Evolutionary conservation across 2,329 filamentous ascomycete genomes (phyloP).

Genomic region (Ophiosphaerella herpotricha): DNA sequence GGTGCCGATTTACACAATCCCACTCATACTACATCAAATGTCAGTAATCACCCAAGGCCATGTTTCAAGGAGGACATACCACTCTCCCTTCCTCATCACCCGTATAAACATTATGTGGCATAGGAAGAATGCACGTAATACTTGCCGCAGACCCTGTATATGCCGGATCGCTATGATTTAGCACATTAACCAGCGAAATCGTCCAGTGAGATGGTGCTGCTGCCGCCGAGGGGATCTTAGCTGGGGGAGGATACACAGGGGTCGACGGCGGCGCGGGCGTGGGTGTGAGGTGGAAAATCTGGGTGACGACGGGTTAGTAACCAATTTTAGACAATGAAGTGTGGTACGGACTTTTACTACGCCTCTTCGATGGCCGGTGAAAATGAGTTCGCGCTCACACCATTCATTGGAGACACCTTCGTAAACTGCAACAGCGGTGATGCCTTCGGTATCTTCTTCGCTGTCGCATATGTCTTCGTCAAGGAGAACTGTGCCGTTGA

Average conservation of each 20-base stretch:
- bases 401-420: conserved; percentile 90
- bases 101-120: conserved; percentile 84
- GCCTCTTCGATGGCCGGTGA: conserved; percentile 85
- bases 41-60: conserved; percentile 8
- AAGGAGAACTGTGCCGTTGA: conserved; percentile 83
- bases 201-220: conserved; percentile 62
- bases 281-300: conserved; percentile 64
- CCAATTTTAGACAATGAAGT: not conserved
- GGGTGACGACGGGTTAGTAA: conserved; percentile 2
- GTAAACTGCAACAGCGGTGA: conserved; percentile 87
- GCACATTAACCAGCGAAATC: conserved; percentile 75
- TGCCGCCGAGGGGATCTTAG: conserved; percentile 33
- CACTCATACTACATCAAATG: conserved; percentile 56
- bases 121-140: conserved; percentile 84
- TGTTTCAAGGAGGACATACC: conserved; percentile 28
- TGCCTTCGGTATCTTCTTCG: conserved; percentile 67
- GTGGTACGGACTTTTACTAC: conserved; percentile 67
- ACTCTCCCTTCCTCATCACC: conserved; percentile 93
- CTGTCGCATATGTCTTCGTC: conserved; percentile 77
- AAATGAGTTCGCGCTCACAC: conserved; percentile 82
- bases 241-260: not conserved
- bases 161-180: conserved; percentile 75
- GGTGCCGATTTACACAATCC: conserved; percentile 59
- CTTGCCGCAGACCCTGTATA: conserved; percentile 59
- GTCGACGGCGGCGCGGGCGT: conserved; percentile 55